Conservation (phyloP, 768 basidiomycete species). For the Suillus placidus region DNA sequence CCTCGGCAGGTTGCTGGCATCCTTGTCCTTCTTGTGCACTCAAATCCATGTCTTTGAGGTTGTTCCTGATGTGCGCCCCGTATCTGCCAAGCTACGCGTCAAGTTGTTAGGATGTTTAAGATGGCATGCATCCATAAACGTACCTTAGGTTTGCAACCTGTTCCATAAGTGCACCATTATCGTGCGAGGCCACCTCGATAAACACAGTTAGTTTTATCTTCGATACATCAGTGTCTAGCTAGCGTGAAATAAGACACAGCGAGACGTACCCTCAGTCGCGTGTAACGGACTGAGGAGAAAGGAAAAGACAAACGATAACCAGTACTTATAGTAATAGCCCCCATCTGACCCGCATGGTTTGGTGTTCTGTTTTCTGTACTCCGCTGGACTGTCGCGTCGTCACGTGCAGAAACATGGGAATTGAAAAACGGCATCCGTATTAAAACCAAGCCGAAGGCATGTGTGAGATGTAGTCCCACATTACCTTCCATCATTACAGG, state of each 20-base stretch:
- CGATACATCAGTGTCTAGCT: not conserved
- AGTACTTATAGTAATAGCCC: not conserved
- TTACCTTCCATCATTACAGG: slow-evolving; percentile 5
- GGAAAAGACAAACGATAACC: not conserved
- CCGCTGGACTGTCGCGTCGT: not conserved
- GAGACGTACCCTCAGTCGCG: not conserved
- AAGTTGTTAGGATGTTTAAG: not conserved
- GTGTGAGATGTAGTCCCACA: not conserved
- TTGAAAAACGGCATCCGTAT: not conserved
- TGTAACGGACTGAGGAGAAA: not conserved
- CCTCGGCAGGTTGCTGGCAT: not conserved
- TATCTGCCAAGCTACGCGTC: not conserved
- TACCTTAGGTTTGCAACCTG: not conserved
- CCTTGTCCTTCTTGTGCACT: not conserved
- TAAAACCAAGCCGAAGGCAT: not conserved
- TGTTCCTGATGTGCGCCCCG: not conserved
- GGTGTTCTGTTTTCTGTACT: not conserved
- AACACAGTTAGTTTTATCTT: not conserved
- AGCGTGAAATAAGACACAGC: too few relatives aligned
- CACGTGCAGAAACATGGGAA: not conserved
- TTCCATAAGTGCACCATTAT: not conserved
- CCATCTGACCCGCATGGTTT: not conserved
- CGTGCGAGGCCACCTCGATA: not conserved
- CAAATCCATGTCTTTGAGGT: not conserved
- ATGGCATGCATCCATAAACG: not conserved